Evolutionary conservation across 2,329 filamentous ascomycete genomes (phyloP), one percentile per base, ranked within the genome.

Genomic region (Kalaharituber pfeilii): DNA sequence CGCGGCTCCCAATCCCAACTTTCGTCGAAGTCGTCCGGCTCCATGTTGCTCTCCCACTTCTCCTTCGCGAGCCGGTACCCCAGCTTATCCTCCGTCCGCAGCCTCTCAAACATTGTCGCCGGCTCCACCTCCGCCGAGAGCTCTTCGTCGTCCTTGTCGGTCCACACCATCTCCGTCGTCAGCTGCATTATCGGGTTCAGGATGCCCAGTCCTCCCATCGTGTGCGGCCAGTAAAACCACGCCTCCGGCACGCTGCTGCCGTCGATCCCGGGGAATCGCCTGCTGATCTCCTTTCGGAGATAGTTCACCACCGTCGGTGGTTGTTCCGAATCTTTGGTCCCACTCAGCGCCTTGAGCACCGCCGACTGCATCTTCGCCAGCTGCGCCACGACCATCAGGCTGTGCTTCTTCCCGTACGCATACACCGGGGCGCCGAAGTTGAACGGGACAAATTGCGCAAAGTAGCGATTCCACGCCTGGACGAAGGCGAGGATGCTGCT

Each of bases 391-490:
- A 76, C 73, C 67, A 72, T 72, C 58, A 78, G 73, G 52, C 79
- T 71, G 61, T 80, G 77, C 39, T 69, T 65, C 20, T 71, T 70
- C 0, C 75, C 75, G 57, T 78, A 76, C 57, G 74, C 76, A 54
- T 73, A 69, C 13, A 75, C 73, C 2, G 59, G 57, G 53, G 72
- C 72, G 6, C 73, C 76, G 56, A 80, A 78, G 60, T 78, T 79
- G 59, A 72, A 74, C 51, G 68, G 67, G 62, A 80, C 78, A 65
- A 79, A 80, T 1, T 72, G 70, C 6, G 69, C 70, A 27, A 75
- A 72, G 62, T 78, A 79, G 36, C 70, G 73, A 60, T 80, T 80
- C 71, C 76, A 80, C 0, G 75, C 75, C 59, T 79, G 72, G 2
- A 80, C 71, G 71, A 75, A 80, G 25, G 73, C 68, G 57, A 81